Base-by-base conservation (phyloP, 345 rosid species). In the Firmiana major region DNA sequence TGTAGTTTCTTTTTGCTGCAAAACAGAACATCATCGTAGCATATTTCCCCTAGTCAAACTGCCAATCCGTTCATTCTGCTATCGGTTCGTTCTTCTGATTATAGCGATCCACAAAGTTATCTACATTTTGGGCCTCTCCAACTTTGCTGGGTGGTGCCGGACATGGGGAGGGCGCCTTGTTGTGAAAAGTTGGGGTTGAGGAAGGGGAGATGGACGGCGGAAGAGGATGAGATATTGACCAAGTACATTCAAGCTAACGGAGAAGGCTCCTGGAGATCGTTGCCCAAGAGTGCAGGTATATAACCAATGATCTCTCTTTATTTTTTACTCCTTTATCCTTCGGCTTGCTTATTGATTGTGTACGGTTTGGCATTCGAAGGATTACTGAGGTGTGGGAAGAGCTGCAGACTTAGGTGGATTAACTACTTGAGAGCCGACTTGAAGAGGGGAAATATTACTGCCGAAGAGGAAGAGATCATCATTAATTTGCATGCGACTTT, bases 341-440 rank as follows among this genome's bases (percentile, higher is more conserved):
- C 48, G 9, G 8, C 36, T 26, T 46, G 57, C 13, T 7, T 49
- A 48, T 5, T 31, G 49, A 24, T 12, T 12, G 5, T 73, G 17
- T 24, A 9, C 5, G 68, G 31, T 43, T 57, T 51, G 2, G 38
- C 26, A 49, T 71, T 17, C 64, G 48, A 64, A 93, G 98, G 98
- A 34, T 80, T 94, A 55, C 78, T 88, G 71, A 90, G 98, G 82
- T 94, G 98, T 36, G 98, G 97, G 34, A 94, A 93, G 83, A 93
- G 98, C 71, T 94, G 98, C 85, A 82, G 97, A 79, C 82, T 94
- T 78, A 82, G 98, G 80, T 94, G 98, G 98, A 87, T 91, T 63
- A 94, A 94, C 65, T 93, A 94, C 81, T 77, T 94, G 71, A 87
- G 87, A 85, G 66, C 84, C 6, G 97, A 93, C 80, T 73, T 94